Evolutionary conservation across 768 basidiomycete genomes (phyloP).

Genomic region (Amanita exitialis): DNA sequence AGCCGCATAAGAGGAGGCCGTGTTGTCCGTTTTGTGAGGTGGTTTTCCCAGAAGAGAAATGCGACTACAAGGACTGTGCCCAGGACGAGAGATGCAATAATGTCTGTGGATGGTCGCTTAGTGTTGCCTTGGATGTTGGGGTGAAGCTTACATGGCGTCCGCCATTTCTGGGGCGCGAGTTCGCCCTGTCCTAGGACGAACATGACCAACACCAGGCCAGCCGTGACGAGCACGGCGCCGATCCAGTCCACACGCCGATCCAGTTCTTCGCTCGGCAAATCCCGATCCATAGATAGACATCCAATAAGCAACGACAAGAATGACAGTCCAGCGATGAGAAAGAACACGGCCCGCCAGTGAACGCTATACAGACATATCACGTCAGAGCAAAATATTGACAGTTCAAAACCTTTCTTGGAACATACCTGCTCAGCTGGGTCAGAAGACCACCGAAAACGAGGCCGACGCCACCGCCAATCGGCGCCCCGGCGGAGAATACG

Average conservation of each 20-base stretch:
- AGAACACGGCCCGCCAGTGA: constrained; percentile 37
- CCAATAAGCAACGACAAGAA: constrained; percentile 42
- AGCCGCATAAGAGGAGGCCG: constrained; percentile 55
- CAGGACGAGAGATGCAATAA: constrained; percentile 57
- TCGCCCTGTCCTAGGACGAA: constrained; percentile 67
- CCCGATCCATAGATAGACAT: constrained; percentile 47
- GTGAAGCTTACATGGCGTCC: constrained; percentile 24
- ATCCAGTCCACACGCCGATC: constrained; percentile 65
- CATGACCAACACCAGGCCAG: constrained; percentile 57
- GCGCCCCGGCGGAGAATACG: constrained; percentile 77
- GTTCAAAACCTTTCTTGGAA: background rate
- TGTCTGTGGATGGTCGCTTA: constrained; percentile 30
- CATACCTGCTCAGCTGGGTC: constrained; percentile 42
- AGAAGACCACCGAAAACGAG: constrained; percentile 61
- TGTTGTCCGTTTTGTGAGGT: constrained; percentile 28
- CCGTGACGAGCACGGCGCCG: constrained; percentile 54
- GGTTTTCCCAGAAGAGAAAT: constrained; percentile 61
- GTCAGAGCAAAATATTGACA: background rate
- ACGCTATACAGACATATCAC: background rate
- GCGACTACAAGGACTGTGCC: constrained; percentile 46
- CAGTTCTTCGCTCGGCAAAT: constrained; percentile 30
- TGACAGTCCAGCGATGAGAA: constrained; percentile 47
- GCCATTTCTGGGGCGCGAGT: constrained; percentile 49
- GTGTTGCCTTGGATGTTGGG: background rate
- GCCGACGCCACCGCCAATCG: constrained; percentile 70